Percentiles rank a stretch among this genome's conserved stretches.
Conservation (phyloP, 2,329 filamentous ascomycete genomes). For the Fusarium siculi region DNA sequence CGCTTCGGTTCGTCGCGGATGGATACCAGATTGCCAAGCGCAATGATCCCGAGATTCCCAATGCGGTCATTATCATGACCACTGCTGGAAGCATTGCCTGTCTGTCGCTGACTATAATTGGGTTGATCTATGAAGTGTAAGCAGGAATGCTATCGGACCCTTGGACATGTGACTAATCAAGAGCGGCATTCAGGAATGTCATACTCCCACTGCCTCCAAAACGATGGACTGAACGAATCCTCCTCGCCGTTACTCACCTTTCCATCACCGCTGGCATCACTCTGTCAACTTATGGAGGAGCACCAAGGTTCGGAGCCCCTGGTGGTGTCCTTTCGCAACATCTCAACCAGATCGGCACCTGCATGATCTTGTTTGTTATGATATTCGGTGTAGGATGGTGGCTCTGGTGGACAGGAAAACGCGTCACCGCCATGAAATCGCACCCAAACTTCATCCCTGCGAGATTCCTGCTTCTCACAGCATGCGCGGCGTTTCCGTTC, state of each 20-base stretch:
- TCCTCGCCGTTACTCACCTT: neutral
- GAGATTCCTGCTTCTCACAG: neutral
- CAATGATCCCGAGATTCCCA: neutral
- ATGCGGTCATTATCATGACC: neutral
- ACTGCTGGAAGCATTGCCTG: neutral
- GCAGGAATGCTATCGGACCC: accelerated
- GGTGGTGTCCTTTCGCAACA: neutral
- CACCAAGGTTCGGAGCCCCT: neutral
- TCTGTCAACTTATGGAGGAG: neutral
- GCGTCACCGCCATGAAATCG: neutral
- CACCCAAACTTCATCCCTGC: neutral
- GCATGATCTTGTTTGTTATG: neutral
- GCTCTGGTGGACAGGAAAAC: neutral
- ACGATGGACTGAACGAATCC: neutral
- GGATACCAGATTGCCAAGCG: neutral
- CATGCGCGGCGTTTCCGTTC: neutral
- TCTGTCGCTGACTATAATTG: neutral
- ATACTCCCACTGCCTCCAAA: neutral
- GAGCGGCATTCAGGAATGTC: neutral
- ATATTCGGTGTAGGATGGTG: neutral
- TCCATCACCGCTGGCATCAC: neutral
- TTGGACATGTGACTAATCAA: neutral
- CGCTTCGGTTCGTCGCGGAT: neutral
- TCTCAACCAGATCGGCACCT: neutral
- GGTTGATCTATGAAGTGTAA: neutral